phyloP scores from a whole-genome alignment of 2,329 filamentous ascomycete genomes.

The Calonectria crousiana region DNA sequence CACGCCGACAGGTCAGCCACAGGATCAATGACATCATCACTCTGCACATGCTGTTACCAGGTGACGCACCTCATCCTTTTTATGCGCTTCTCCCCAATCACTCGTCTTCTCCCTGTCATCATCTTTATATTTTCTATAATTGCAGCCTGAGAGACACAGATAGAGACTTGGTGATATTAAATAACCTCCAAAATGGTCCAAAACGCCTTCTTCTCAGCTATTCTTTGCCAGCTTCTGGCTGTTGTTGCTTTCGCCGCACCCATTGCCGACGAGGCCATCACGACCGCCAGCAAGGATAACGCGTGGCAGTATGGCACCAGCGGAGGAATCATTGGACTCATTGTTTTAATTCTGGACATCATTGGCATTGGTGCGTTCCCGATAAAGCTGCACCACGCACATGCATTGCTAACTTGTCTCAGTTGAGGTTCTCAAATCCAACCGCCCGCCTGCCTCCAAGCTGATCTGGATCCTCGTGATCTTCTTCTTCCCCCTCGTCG shows the following conservation, averaged over 20 bases:
- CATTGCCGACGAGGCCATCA: conserved; percentile 40
- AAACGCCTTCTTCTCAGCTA: not conserved
- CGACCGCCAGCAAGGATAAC: conserved; percentile 52
- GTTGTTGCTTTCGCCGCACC: conserved; percentile 59
- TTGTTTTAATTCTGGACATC: conserved; percentile 69
- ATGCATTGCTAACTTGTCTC: not conserved
- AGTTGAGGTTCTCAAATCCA: not conserved
- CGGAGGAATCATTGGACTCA: conserved; percentile 71
- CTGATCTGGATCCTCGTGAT: conserved; percentile 73
- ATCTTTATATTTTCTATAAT: not conserved
- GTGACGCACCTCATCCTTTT: not conserved
- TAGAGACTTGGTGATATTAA: not conserved
- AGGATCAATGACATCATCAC: not conserved
- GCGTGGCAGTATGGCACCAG: conserved; percentile 71
- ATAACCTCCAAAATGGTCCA: not conserved
- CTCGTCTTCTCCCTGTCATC: not conserved
- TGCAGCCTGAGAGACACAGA: not conserved
- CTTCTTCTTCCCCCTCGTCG: conserved; percentile 73
- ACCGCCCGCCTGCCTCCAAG: conserved; percentile 57
- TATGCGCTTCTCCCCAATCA: not conserved
- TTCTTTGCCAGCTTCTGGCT: not conserved
- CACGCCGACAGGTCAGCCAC: not conserved
- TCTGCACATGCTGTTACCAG: not conserved
- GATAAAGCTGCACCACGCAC: not conserved
- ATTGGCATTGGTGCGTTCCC: not conserved